These are phyloP conservation scores for Haematococcus sp. DNA, from an alignment of 139 green algal species.

Conservation along the genomic window DNA sequence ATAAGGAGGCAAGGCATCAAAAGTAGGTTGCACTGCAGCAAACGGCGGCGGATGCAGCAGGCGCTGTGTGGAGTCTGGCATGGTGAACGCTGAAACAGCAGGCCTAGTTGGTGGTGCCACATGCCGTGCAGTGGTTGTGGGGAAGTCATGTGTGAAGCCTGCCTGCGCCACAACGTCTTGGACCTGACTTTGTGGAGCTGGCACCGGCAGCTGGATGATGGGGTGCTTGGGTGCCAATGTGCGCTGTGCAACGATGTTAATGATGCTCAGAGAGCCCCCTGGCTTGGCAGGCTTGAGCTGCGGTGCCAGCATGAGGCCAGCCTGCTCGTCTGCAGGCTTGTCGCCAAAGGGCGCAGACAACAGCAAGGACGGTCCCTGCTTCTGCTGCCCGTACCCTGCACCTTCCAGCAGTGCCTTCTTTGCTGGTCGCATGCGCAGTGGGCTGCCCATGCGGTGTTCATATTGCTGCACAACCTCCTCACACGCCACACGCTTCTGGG, in stretches of 20 bases:
- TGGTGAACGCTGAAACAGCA: too few species aligned
- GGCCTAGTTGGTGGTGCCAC: too few species aligned
- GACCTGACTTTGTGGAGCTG: not conserved
- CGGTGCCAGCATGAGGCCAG: too few species aligned
- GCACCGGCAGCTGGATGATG: not conserved
- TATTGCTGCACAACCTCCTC: constrained; percentile 2
- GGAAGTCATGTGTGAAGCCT: not conserved
- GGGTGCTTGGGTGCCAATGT: not conserved
- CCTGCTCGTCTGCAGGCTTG: too few species aligned
- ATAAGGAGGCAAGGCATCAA: too few species aligned
- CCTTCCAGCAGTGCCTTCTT: not conserved
- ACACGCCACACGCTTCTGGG: not conserved
- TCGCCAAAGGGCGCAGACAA: not conserved
- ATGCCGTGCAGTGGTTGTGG: too few species aligned
- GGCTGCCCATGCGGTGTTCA: not conserved
- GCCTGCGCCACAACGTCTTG: not conserved
- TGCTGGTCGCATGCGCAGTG: not conserved
- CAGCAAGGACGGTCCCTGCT: not conserved
- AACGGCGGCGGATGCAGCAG: too few species aligned
- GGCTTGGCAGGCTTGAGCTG: too few species aligned
- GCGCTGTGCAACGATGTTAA: constrained; percentile 4
- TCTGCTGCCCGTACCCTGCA: not conserved
- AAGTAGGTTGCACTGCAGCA: too few species aligned
- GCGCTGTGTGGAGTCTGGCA: too few species aligned
- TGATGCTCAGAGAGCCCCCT: not conserved